Percentiles rank a stretch among this genome's conserved stretches.
phyloP scores from a whole-genome alignment of 371 early-diverging fungal species.

The Apophysomyces trapeziformis region DNA sequence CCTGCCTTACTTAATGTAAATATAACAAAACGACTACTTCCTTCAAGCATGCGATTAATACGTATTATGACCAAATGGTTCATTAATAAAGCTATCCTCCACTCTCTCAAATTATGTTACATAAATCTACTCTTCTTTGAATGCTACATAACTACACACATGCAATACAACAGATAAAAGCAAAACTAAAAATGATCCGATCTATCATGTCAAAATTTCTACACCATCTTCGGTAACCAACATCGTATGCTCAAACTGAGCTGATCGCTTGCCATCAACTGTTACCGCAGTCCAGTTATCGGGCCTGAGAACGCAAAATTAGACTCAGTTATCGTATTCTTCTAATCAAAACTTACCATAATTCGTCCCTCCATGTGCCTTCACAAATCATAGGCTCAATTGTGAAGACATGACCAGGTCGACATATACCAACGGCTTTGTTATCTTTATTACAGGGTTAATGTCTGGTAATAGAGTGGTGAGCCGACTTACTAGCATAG shows the following conservation, averaged over 20 bases:
- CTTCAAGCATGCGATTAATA: too few relatives aligned
- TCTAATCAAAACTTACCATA: slow-evolving; percentile 46
- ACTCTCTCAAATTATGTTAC: too few relatives aligned
- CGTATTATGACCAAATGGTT: too few relatives aligned
- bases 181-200: not conserved
- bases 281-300: slow-evolving; percentile 95
- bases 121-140: too few relatives aligned
- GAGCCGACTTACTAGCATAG: slow-evolving; percentile 75
- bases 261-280: slow-evolving; percentile 93
- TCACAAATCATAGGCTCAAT: slow-evolving; percentile 98
- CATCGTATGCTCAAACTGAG: slow-evolving; percentile 99
- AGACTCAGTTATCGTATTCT: not conserved
- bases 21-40: too few relatives aligned
- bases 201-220: slow-evolving; percentile 81
- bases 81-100: too few relatives aligned
- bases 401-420: slow-evolving; percentile 94
- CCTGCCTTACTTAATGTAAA: too few relatives aligned
- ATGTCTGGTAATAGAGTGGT: not conserved
- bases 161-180: not conserved
- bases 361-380: slow-evolving; percentile 66
- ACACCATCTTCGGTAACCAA: slow-evolving; percentile 92
- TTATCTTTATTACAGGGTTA: slow-evolving; percentile 54
- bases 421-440: slow-evolving; percentile 93
- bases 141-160: not conserved
- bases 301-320: slow-evolving; percentile 53